Percentiles rank a stretch among this genome's conserved stretches.
These are phyloP conservation scores for Lactifluus subvellereus DNA, from an alignment of 768 basidiomycete genomes.

Conservation along the genomic window DNA sequence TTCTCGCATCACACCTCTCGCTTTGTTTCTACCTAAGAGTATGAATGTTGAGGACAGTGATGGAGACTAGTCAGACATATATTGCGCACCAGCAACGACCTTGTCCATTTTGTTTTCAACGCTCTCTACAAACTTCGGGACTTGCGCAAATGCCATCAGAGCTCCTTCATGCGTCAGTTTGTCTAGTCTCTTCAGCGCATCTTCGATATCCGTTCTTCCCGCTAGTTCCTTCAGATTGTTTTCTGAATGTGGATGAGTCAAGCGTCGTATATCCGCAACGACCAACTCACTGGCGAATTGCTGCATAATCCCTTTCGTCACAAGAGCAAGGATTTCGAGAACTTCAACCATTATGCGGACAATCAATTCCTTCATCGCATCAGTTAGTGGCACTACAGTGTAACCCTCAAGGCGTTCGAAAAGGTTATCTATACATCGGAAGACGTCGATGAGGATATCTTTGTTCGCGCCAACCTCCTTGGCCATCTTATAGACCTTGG, in stretches of 20 bases:
- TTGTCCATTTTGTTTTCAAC: neutral
- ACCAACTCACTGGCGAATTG: neutral
- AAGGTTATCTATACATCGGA: neutral
- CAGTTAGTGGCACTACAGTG: no score
- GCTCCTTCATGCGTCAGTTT: neutral
- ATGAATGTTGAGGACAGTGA: neutral
- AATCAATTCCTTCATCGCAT: neutral
- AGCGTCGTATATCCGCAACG: neutral
- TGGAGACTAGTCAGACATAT: neutral
- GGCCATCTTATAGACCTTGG: neutral
- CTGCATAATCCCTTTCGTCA: neutral
- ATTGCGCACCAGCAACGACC: neutral
- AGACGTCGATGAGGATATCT: neutral
- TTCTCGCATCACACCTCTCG: no score
- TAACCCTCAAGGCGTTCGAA: no score
- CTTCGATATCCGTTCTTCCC: neutral
- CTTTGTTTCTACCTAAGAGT: no score
- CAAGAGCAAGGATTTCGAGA: neutral
- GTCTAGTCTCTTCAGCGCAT: neutral
- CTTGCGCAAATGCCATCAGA: neutral
- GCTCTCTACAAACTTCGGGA: neutral
- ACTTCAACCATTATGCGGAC: neutral
- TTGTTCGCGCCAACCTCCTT: neutral
- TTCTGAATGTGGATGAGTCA: neutral
- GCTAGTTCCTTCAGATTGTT: neutral